A percentile compares a stretch with the other conserved stretches of the same genome.
Conservation (phyloP, 192 early-diverging fungal genomes). For the Globomyces pollinis-pini region DNA sequence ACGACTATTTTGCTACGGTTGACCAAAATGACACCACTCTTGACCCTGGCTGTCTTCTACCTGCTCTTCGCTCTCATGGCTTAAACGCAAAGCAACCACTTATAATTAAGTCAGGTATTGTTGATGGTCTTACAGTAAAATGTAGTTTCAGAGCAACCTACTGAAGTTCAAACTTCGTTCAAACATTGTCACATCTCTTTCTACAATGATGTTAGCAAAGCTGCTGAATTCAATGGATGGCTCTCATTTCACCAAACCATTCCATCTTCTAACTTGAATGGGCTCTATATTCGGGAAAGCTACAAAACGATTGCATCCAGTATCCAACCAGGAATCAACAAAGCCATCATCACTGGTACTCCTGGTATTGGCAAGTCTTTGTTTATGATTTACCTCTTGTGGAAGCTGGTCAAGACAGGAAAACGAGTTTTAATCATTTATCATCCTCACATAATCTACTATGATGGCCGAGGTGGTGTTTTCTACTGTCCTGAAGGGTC, state of each 20-base stretch:
- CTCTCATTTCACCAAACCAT: slow-evolving; percentile 3
- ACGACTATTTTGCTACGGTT: too few relatives aligned
- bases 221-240: slow-evolving; percentile 14
- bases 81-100: too few relatives aligned
- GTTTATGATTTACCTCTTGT: slow-evolving; percentile 49
- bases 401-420: slow-evolving; percentile 13
- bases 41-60: too few relatives aligned
- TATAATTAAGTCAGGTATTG: too few relatives aligned
- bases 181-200: slow-evolving; percentile 5
- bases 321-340: slow-evolving; percentile 9
- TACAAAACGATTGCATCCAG: slow-evolving; percentile 1
- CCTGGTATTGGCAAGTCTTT: slow-evolving; percentile 66
- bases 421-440: slow-evolving; percentile 9
- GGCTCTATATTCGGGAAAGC: slow-evolving; percentile 13
- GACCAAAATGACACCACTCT: too few relatives aligned
- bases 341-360: slow-evolving; percentile 17
- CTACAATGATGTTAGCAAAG: slow-evolving; percentile 7
- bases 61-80: too few relatives aligned
- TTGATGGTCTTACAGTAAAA: too few relatives aligned
- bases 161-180: slow-evolving; percentile 5
- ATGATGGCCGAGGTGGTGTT: slow-evolving; percentile 13
- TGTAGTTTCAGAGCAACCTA: background rate
- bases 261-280: slow-evolving; percentile 1
- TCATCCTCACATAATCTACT: slow-evolving; percentile 10
- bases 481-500: background rate